Evolutionary conservation across 2,329 filamentous ascomycete species (phyloP).

Genomic region (Pseudogymnoascus sp.): DNA sequence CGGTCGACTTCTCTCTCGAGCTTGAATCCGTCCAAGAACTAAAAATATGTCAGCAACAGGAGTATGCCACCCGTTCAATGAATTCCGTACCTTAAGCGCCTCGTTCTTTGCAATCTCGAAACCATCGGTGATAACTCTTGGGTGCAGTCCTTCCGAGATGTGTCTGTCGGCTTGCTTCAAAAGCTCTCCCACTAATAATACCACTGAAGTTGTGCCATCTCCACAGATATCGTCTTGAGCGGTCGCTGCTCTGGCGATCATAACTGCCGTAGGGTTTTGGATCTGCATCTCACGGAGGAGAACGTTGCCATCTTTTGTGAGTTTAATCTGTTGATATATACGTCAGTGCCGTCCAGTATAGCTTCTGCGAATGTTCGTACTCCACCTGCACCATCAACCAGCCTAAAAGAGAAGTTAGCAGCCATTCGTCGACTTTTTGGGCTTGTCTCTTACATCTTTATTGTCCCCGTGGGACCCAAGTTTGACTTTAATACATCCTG

Average conservation of each 20-base stretch:
- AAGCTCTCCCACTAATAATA: conserved; percentile 89
- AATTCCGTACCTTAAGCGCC: conserved; percentile 61
- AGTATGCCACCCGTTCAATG: neutral
- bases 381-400: conserved; percentile 62
- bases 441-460: conserved; percentile 69
- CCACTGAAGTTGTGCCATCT: conserved; percentile 94
- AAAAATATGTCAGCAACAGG: conserved; percentile 13
- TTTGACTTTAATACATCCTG: conserved; percentile 96
- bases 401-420: conserved; percentile 35
- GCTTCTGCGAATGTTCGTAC: conserved; percentile 33
- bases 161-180: conserved; percentile 96
- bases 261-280: conserved; percentile 93
- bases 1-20: conserved; percentile 79
- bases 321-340: conserved; percentile 64
- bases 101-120: conserved; percentile 96
- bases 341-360: conserved; percentile 13
- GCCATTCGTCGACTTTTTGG: conserved; percentile 18
- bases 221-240: conserved; percentile 98
- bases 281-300: conserved; percentile 78
- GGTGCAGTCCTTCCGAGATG: conserved; percentile 94
- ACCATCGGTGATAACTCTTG: conserved; percentile 91
- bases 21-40: conserved; percentile 96
- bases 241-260: conserved; percentile 76
- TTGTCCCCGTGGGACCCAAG: conserved; percentile 82
- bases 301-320: conserved; percentile 98